Base-by-base conservation (phyloP, 768 basidiomycete species). In the Suillus tomentosus region DNA sequence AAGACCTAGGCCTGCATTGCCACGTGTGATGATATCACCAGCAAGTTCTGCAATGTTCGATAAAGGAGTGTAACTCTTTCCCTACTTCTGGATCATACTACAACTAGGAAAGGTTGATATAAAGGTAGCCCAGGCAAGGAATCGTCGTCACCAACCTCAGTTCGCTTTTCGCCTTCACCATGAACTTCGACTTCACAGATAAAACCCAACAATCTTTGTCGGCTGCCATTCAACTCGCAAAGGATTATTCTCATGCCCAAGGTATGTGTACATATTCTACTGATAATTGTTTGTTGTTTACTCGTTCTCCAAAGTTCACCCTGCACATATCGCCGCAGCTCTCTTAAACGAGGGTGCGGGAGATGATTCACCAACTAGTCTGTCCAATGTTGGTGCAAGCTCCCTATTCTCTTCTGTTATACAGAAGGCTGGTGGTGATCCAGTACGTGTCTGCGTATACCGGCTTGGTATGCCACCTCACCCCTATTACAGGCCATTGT, bases 361-460 rank as follows among this genome's bases (percentile, higher is more conserved):
- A 47, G 24, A 62, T 11, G 74, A 78, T 5, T 74, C 79, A 22
- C 76, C 80, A 37, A 76, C 77, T 11, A 71, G 78, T 42, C 50
- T 72, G 43, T 50, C 73, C 48, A 62, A 71, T 14, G 55, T 71
- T 9, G 31, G 45, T n/a, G 75, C 77, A 47, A 77, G 80, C 45
- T 87, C 92, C 13, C 81, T 97, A 17, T 92, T 98, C 70, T 78
- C 84, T 5, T 88, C 89, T 5, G 89, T 93, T 3, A 84, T 96
- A 42, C 85, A 90, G 65, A 87, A 88, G 73, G 91, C 92, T 24
- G 95, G 96, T 5, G 94, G 92, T 34, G 94, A 96, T 71, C 85
- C 88, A 27, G 90, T 92, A 78, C 72, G 89, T 79, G 9, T 65
- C 14, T 34, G 37, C 39, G 5, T 22, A 50, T 22, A 2, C 7